Conservation (phyloP, 148 eudicot genomes). For the Spergularia bocconei region DNA sequence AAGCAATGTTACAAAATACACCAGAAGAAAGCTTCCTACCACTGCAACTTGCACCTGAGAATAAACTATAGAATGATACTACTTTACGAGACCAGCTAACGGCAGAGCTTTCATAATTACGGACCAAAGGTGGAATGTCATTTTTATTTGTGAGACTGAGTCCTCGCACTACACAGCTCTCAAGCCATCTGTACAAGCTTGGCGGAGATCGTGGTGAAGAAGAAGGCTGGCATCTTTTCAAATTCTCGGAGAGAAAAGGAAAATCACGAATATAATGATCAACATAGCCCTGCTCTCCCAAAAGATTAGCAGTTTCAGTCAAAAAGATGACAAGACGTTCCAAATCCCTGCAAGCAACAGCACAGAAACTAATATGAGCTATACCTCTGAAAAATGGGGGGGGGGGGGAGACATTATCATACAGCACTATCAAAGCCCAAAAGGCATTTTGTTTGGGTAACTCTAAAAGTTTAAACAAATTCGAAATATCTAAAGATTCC, state of each 20-base stretch:
- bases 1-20: constrained; percentile 69
- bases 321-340: constrained; percentile 65
- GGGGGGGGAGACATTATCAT: constrained; percentile 10
- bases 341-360: constrained; percentile 62
- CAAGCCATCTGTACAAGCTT: constrained; percentile 90
- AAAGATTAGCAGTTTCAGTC: constrained; percentile 56
- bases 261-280: constrained; percentile 95
- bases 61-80: constrained; percentile 75
- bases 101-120: constrained; percentile 56
- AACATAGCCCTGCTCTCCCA: constrained; percentile 64
- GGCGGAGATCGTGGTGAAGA: constrained; percentile 55
- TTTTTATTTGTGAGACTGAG: constrained; percentile 37
- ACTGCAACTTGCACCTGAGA: constrained; percentile 59
- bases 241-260: constrained; percentile 58
- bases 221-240: constrained; percentile 28
- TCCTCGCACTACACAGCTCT: constrained; percentile 76
- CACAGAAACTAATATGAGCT: background rate
- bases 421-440: constrained; percentile 8
- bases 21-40: constrained; percentile 74
- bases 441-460: background rate
- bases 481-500: background rate
- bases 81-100: constrained; percentile 89
- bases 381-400: background rate
- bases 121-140: constrained; percentile 79
- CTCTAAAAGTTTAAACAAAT: background rate